Base-by-base conservation (phyloP, 2,329 filamentous ascomycete genomes). In the Pestalotiopsis fici region DNA sequence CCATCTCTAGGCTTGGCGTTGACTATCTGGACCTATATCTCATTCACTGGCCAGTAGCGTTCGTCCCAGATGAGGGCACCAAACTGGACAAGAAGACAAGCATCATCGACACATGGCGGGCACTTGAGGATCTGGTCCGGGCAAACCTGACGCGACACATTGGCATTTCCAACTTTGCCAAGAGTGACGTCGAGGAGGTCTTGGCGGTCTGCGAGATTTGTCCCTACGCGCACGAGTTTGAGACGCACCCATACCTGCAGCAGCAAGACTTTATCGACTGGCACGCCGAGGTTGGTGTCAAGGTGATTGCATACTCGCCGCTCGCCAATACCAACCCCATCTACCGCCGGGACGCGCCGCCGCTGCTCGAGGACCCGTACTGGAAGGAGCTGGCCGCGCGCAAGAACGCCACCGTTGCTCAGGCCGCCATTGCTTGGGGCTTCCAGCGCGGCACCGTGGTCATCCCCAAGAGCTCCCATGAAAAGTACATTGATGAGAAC, bases 131-230 rank as follows among this genome's bases (percentile, higher is more conserved):
- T 69, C 73, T 90, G 23, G 80, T 88, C 37, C 76, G 79, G 13
- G 80, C 83, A 2, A 84, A 85, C 71, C 84, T 87, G 71, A 83
- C 85, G 3, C 83, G 82, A 68, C 80, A 87, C 67, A 89, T 91
- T 65, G 89, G 89, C 61, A 83, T 91, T 57, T 89, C 87, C 66
- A 91, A 91, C 79, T 91, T 90, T 80, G 77, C 77, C 5, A 73
- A 74, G 66, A 67, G 69, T 7, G 78, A 83, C n/a, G 70, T 84
- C 4, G 75, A 82, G 69, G 68, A 73, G 7, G 73, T 84, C 13
- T 65, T 83, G 43, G 71, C 78, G n/a, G 77, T 83, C 56, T 83
- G 82, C 55, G 77, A 75, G 4, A 78, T 89, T 59, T 77, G 81
- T 2, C 88, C 88, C 1, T 84, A 85, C 12, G 85, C 84, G 15